phyloP scores from a whole-genome alignment of 257 asterid species.

The Solanum paucissectum region DNA sequence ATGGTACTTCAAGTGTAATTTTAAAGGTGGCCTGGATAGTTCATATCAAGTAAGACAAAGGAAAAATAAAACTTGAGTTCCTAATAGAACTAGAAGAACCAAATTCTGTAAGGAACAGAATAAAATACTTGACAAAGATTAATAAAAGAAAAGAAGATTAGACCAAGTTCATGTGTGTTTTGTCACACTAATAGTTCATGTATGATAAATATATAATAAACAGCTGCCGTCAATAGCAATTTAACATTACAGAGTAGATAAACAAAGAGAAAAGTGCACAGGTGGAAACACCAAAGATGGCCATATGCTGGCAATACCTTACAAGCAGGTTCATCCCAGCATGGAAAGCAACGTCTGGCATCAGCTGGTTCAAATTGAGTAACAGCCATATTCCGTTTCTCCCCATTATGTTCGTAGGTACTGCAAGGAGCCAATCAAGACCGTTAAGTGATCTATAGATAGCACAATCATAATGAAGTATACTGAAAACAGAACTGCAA shows the following conservation, averaged over 20 bases:
- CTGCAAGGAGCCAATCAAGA: conserved; percentile 25
- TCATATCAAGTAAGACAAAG: background rate
- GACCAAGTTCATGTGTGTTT: background rate
- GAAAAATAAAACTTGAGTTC: background rate
- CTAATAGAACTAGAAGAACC: background rate
- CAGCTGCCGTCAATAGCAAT: background rate
- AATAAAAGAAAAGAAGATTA: background rate
- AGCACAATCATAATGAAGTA: background rate
- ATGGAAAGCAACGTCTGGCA: conserved; percentile 96
- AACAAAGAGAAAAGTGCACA: background rate
- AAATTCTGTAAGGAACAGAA: background rate
- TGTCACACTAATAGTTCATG: background rate
- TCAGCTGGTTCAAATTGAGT: conserved; percentile 87
- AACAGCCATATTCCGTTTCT: background rate
- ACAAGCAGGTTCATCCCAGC: conserved; percentile 98
- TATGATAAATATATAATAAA: background rate
- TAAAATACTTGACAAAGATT: background rate
- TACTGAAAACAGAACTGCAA: background rate
- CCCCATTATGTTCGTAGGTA: conserved; percentile 75
- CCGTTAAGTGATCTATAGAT: background rate
- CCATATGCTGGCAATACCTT: conserved; percentile 38
- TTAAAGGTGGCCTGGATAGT: conserved; percentile 65
- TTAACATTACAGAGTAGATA: background rate
- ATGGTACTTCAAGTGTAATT: conserved; percentile 87
- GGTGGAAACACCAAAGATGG: background rate